Evolutionary conservation across 1,284 basidiomycete species (phyloP), one percentile per base, ranked within the genome.

Genomic region (Ustilago loliicola): DNA sequence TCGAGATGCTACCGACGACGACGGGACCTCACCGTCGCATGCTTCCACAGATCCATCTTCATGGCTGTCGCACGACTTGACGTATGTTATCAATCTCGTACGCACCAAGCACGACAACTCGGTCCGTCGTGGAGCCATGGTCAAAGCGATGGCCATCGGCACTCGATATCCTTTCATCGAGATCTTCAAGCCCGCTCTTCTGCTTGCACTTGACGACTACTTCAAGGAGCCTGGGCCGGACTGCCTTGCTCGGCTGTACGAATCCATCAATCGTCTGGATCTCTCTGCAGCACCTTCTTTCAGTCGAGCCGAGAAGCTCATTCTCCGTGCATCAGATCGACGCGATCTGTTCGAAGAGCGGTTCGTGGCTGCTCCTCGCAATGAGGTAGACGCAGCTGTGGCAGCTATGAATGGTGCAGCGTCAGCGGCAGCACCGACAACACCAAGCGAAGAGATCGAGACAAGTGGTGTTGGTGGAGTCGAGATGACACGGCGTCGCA

Each of bases 161-260:
- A 96, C 95, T 0, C 91, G 93, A 29, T 93, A 96, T 87, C 95
- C 97, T 0, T 98, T 94, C 87, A 95, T 99, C 69, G 94, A 98
- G 81, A 94, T 98, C 82, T 99, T 97, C 91, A 98, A 98, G 94
- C 96, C 96, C 6, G 91, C 97, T 38, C 90, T 99, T 4, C 88
- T 98, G 0, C 92, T 98, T 82, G 96, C 96, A 1, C 90, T 99
- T 36, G 95, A 98, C 85, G 94, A 98, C 87, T 99, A 98, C 88
- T 95, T 97, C 87, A 89, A 90, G 42, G 90, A 92, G 68, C 94
- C 95, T 0, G 94, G 94, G 0, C 91, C 94, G 83, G 93, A 94
- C 78, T 93, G 93, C 81, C 90, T 98, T 15, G 91, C 92, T 3
- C 91, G 93, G 3, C 89, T 99, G 4, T 98, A 95, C 86, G 94